These are phyloP conservation scores for Edaphochlamys debaryana DNA, from an alignment of 139 green algal genomes.

Conservation along the genomic window DNA sequence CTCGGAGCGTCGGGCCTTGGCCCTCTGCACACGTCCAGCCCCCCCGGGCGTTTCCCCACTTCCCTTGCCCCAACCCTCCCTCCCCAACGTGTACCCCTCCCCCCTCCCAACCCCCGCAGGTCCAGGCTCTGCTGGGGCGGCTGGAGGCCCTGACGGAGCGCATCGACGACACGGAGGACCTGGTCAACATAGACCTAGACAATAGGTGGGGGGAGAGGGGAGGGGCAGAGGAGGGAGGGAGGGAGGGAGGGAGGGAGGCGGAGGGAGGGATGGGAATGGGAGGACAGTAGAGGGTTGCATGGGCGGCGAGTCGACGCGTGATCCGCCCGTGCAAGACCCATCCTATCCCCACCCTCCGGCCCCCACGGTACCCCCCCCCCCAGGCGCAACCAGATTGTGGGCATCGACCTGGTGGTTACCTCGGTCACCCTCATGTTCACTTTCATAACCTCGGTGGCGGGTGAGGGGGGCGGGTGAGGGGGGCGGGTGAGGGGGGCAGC, in stretches of 20 bases:
- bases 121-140: slow-evolving; percentile 78
- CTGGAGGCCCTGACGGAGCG: slow-evolving; percentile 83
- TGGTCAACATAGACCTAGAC: slow-evolving; percentile 91
- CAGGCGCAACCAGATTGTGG: slow-evolving; percentile 76
- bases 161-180: slow-evolving; percentile 92
- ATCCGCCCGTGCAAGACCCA: too few species aligned
- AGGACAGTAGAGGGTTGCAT: background rate
- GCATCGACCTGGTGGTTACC: slow-evolving; percentile 36
- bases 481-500: background rate
- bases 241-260: too few species aligned
- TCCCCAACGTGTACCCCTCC: background rate
- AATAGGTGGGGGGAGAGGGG: slow-evolving; percentile 35
- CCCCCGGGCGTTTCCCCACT: background rate
- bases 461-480: too few species aligned
- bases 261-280: too few species aligned
- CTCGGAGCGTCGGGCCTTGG: too few species aligned
- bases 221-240: background rate
- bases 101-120: slow-evolving; percentile 4
- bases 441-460: background rate
- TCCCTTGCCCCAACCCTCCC: background rate
- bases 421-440: slow-evolving; percentile 44
- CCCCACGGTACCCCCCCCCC: background rate
- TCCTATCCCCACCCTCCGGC: too few species aligned
- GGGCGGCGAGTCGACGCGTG: too few species aligned
- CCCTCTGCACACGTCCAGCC: background rate